Evolutionary conservation across 2,329 filamentous ascomycete species (phyloP).

Genomic region (Aspergillus ochraceus): DNA sequence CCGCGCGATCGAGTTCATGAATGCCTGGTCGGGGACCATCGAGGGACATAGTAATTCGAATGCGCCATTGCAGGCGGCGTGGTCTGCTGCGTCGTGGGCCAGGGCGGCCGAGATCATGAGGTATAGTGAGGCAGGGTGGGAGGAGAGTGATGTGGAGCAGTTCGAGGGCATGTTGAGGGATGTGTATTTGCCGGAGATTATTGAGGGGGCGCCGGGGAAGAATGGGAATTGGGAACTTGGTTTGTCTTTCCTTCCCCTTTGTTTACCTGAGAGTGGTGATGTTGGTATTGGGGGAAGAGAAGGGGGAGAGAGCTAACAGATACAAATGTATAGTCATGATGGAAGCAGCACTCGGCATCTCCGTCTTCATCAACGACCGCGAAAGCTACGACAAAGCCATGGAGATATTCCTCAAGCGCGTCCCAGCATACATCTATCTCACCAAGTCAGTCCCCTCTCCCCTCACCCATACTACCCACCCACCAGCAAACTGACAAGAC

Average conservation of each 20-base stretch:
- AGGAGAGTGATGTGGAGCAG: constrained; percentile 15
- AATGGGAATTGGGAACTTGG: constrained; percentile 30
- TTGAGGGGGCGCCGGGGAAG: constrained; percentile 14
- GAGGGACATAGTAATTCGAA: constrained; percentile 27
- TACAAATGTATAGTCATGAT: constrained; percentile 13
- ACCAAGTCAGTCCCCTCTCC: constrained; percentile 23
- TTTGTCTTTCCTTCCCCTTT: constrained; percentile 5
- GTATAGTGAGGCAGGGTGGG: constrained; percentile 25
- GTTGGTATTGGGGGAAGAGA: too few relatives aligned
- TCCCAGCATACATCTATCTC: constrained; percentile 29
- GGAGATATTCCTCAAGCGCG: constrained; percentile 21
- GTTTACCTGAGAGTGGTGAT: too few relatives aligned
- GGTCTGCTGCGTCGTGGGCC: constrained; percentile 29
- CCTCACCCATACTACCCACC: background rate
- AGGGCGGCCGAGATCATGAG: constrained; percentile 30
- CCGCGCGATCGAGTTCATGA: constrained; percentile 29
- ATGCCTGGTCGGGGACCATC: constrained; percentile 26
- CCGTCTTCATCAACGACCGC: constrained; percentile 27
- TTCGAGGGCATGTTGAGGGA: constrained; percentile 27
- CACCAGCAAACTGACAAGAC: background rate
- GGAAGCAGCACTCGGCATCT: constrained; percentile 23
- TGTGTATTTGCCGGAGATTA: constrained; percentile 27
- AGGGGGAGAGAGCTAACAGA: too few relatives aligned
- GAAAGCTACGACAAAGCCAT: constrained; percentile 24
- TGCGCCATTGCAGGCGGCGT: constrained; percentile 29